Evolutionary conservation across 805 yeast species (phyloP), one percentile per base, ranked within the genome.

Genomic region (Starmera caribaea): DNA sequence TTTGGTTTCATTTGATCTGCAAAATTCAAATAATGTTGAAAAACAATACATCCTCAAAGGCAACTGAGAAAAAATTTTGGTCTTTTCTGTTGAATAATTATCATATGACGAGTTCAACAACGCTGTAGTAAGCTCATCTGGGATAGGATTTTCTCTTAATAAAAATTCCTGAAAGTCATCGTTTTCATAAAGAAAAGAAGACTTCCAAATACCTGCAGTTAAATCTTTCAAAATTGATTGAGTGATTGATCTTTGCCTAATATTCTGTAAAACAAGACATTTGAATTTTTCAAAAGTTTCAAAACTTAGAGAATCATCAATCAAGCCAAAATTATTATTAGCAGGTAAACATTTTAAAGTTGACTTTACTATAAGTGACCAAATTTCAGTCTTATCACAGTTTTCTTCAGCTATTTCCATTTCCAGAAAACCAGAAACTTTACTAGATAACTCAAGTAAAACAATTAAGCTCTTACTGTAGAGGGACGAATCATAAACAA

Each of bases 131-230:
- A 72, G 59, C 11, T 63, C 66, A 4, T 54, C 51, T 4, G 70
- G 57, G 2, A 54, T 42, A 3, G 52, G 54, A 16, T 52, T 46
- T 26, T 40, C 48, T 28, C 49, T 53, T 26, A 61, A 49, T 29
- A 65, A 50, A 36, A 47, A 60, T 24, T 45, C 61, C 48, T 74
- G 94, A 14, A 71, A 56, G 36, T 71, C 82, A 56, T 69, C 83
- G 30, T 65, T 65, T 41, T 68, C 74, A 62, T 73, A 82, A 24
- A 74, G 58, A 46, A 68, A 82, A 1, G 90, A 81, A 16, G 73
- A 64, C 2, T 61, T 53, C 73, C 84, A 81, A 2, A 87, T 49
- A 1, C 69, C 57, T 5, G 65, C 54, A 3, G 81, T 53, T 35
- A 76, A 67, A 10, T 59, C 61, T 10, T 66, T 64, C 11, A 79